Base-by-base conservation (phyloP, 2,329 filamentous ascomycete species). In the Colletotrichum sojae region DNA sequence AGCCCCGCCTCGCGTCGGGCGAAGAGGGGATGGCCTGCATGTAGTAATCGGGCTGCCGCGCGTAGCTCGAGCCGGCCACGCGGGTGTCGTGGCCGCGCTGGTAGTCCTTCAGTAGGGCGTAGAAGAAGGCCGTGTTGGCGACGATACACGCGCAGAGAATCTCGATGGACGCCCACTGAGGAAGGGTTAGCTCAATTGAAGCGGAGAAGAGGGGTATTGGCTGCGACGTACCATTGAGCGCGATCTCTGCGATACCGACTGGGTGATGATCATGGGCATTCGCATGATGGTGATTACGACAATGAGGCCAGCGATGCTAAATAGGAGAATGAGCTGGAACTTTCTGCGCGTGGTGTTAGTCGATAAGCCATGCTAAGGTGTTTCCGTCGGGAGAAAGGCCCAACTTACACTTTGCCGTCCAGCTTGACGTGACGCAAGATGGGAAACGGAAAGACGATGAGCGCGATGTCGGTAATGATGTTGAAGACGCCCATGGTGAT, bases 141-240 rank as follows among this genome's bases (percentile, higher is more conserved):
- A 78, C 76, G 22, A 78, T 64, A 46, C 76, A 78, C 2, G 75
- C 76, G 70, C 76, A 78, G 1, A 78, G 70, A n/a, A 78, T 78
- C 68, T 78, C 76, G 48, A 78, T 73, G 4, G 76, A 76, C 31
- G 76, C 76, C 76, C 76, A 78, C 76, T 78, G 36, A 36, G 15
- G 20, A 27, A 1, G 3, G 3, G n/a, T 66, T 20, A 54, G 40
- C 18, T 52, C 13, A 31, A 8, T 16, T 6, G 15, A 6, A 3
- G 5, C 53, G 6, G 27, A 10, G 27, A 22, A 25, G 45, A 20
- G 13, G 8, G 3, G 59, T 1, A 16, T 18, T 6, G 49, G 18
- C 5, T 20, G 12, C 39, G 12, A 22, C 13, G 12, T 62, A 77
- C 76, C 73, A 76, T 59, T 46, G 76, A 78, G 36, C 76, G 75